Base-by-base conservation (phyloP, 2,329 filamentous ascomycete species). In the Fusarium pseudonygamai region DNA sequence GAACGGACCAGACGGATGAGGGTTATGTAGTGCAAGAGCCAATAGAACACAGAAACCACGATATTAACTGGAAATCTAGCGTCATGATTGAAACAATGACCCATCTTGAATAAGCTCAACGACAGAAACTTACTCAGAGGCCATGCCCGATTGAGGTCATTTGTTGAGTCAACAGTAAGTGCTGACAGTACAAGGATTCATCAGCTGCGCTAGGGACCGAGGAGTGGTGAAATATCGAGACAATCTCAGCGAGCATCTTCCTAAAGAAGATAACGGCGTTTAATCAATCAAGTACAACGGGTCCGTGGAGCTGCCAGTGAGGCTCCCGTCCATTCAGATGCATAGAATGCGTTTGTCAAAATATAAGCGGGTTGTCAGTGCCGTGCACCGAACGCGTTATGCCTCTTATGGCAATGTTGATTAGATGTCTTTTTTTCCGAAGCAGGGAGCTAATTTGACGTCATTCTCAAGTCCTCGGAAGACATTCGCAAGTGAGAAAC, bases 91-190 rank as follows among this genome's bases (percentile, higher is more conserved):
- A 59, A 59, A 30, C 32, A 20, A 18, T 6, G 28, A 24, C 15
- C 18, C 22, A 43, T 20, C 7, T 20, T 6, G 10, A 20, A n/a
- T 32, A 24, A 32, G 5, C 13, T 57, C 16, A 57, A 16, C 26
- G 15, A 26, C 16, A 12, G 40, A 12, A 20, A 7, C 12, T n/a
- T 5, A 15, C 7, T 16, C 7, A 12, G 8, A 28, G 2, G 15
- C 20, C 24, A 30, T 36, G 3, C 42, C 42, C 10, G 18, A 59
- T 50, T 6, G 20, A 37, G 42, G 13, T 8, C 7, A 49, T 58
- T 28, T 58, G 55, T 58, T 58, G 42, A 59, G 56, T 59, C 56
- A 59, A 59, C 56, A 37, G 22, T 26, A 43, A 32, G 0, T 45
- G 28, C 39, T 20, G 8, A 26, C 28, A 32, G 22, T 20, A 13